Conservation (phyloP, 352 stramenopile genomes). For the Globisporangium recalcitrans region DNA sequence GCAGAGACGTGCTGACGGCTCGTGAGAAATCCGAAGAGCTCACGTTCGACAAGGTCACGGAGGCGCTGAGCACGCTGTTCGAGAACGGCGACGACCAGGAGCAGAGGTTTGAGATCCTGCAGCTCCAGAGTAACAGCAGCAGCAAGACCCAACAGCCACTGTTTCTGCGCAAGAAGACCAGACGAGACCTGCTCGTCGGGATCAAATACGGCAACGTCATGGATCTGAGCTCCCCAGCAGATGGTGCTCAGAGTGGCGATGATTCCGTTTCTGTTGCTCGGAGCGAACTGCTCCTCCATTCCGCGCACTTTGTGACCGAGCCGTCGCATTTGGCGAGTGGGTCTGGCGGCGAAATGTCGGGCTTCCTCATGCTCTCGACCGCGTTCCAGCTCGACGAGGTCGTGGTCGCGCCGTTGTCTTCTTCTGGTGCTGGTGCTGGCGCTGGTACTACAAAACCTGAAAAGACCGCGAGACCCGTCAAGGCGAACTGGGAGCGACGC, state of each 20-base stretch:
- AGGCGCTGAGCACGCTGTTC: conserved; percentile 31
- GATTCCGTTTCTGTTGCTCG: too few species aligned
- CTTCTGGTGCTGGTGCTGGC: background rate
- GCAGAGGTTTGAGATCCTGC: conserved; percentile 42
- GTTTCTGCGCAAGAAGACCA: conserved; percentile 44
- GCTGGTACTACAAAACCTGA: background rate
- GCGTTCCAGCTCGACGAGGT: conserved; percentile 44
- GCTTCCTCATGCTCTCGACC: conserved; percentile 69
- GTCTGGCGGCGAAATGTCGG: conserved; percentile 50
- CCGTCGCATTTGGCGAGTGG: conserved; percentile 36
- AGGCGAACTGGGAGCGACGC: conserved; percentile 47
- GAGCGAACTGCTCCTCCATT: conserved; percentile 7
- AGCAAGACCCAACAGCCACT: conserved; percentile 16
- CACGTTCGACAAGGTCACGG: conserved; percentile 27
- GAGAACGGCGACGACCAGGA: conserved; percentile 27
- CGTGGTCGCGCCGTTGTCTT: conserved; percentile 20
- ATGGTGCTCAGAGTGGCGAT: background rate
- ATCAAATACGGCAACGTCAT: conserved; percentile 32
- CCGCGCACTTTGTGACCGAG: conserved; percentile 48
- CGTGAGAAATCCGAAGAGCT: conserved; percentile 4
- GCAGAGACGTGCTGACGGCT: background rate
- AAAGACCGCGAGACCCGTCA: conserved; percentile 5
- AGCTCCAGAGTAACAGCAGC: conserved; percentile 21
- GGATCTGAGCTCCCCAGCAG: conserved; percentile 14
- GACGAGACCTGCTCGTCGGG: conserved; percentile 42